Conservation (phyloP, 179 eudicot genomes). For the Patellifolia procumbens region DNA sequence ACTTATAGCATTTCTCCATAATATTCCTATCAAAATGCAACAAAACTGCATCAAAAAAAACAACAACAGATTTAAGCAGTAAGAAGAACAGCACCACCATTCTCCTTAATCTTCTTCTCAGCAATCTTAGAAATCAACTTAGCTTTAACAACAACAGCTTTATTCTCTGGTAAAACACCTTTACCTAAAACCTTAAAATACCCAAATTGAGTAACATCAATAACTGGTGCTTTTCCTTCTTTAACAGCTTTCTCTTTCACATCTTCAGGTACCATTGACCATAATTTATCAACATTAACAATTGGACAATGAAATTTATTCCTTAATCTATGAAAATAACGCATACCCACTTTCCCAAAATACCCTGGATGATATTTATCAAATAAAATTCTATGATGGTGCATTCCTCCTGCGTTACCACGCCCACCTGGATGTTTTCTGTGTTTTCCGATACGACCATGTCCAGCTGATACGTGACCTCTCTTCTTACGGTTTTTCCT, state of each 20-base stretch:
- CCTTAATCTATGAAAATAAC: slow-evolving; percentile 56
- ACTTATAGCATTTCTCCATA: too few relatives aligned
- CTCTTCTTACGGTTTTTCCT: slow-evolving; percentile 66
- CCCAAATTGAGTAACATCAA: slow-evolving; percentile 60
- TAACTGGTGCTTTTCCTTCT: slow-evolving; percentile 40
- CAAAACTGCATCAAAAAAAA: too few relatives aligned
- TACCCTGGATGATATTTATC: slow-evolving; percentile 76
- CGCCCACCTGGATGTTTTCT: slow-evolving; percentile 69
- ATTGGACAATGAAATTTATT: slow-evolving; percentile 60
- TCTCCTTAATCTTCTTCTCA: slow-evolving; percentile 54
- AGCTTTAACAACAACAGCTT: slow-evolving; percentile 52
- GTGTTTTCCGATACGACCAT: slow-evolving; percentile 65
- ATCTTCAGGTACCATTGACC: slow-evolving; percentile 49
- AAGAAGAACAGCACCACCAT: slow-evolving; percentile 44
- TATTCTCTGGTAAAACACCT: slow-evolving; percentile 40
- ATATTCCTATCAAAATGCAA: too few relatives aligned
- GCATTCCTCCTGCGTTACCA: slow-evolving; percentile 75
- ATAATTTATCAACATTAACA: slow-evolving; percentile 51
- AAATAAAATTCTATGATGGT: slow-evolving; percentile 66
- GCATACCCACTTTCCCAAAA: slow-evolving; percentile 68
- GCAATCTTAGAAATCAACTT: slow-evolving; percentile 45
- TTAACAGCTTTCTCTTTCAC: slow-evolving; percentile 39
- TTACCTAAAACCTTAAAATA: slow-evolving; percentile 66
- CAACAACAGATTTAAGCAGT: too few relatives aligned
- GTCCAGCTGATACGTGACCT: slow-evolving; percentile 64